Percentiles rank a stretch among this genome's conserved stretches.
phyloP scores from a whole-genome alignment of 441 rosid species.

The Gossypium davidsonii region DNA sequence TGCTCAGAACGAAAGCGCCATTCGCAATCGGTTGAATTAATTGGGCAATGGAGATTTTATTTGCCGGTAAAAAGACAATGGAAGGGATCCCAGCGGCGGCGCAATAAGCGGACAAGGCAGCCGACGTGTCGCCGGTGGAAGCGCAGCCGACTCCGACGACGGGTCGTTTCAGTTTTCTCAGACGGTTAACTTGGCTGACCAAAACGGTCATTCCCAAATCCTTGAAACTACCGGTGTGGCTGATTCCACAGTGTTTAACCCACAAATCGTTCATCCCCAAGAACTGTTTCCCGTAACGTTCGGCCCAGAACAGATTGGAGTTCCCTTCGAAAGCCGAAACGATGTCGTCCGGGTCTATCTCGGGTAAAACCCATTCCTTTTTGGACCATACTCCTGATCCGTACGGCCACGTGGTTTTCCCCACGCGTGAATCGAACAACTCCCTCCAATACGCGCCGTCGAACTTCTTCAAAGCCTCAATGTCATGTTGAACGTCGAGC shows the following conservation, averaged over 20 bases:
- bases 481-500: slow-evolving; percentile 58
- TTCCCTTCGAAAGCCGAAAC: slow-evolving; percentile 64
- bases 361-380: slow-evolving; percentile 69
- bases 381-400: slow-evolving; percentile 72
- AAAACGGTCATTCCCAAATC: slow-evolving; percentile 69
- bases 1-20: slow-evolving; percentile 28
- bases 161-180: slow-evolving; percentile 44
- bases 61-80: slow-evolving; percentile 51
- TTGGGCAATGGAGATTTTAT: slow-evolving; percentile 67
- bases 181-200: slow-evolving; percentile 60
- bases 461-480: slow-evolving; percentile 45
- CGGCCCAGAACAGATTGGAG: slow-evolving; percentile 66
- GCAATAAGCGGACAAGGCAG: slow-evolving; percentile 56
- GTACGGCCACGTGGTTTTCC: slow-evolving; percentile 64
- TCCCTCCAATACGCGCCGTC: slow-evolving; percentile 56
- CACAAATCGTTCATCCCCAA: slow-evolving; percentile 60
- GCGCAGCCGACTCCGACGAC: slow-evolving; percentile 63
- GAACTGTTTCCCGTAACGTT: slow-evolving; percentile 51
- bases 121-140: slow-evolving; percentile 62
- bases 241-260: slow-evolving; percentile 76
- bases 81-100: slow-evolving; percentile 65
- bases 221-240: slow-evolving; percentile 68
- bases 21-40: slow-evolving; percentile 64
- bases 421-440: slow-evolving; percentile 60
- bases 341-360: slow-evolving; percentile 60